Base-by-base conservation (phyloP, 805 yeast species). In the Diddensiella transvaalensis region DNA sequence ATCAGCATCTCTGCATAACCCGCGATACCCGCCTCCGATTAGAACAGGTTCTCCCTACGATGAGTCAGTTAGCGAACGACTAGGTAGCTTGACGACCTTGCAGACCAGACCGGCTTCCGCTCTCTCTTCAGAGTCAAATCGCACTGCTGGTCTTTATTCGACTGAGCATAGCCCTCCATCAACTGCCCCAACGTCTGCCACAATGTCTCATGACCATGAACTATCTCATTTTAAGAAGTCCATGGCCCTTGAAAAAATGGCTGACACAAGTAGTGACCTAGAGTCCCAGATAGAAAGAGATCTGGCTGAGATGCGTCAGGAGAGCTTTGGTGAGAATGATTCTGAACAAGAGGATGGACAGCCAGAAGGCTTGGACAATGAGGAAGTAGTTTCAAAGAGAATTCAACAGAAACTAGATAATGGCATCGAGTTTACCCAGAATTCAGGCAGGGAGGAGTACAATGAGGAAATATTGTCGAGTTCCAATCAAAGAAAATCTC, bases 1-100 rank as follows among this genome's bases (percentile, higher is more conserved):
- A 19, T 21, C 33, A 21, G 26, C 30, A 23, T 40, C 43, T 8
- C 33, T 40, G 18, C 11, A 40, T 6, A 19, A 15, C 33, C 43
- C 43, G 8, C 30, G 43, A 26, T 40, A 40, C 21, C 43, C 43
- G 11, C 42, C 42, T 38, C 42, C 42, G 8, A 17, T 35, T 13
- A 13, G 38, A 15, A 18, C 15, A 6, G 17, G 17, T 8, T 35
- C 38, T 17, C 38, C 38, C 8, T 35, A n/a, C 8, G 38, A 35
- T 8, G 38, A 35, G 8, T 6, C 21, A 6, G 15, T 6, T 8
- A 35, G 38, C 17, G 38, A 35, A 35, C 8, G 38, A 35, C 21
- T 35, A 6, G 38, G 8, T 15, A 35, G 38, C 17, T 8, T 35
- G 17, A 8, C 21, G 21, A 35, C 21, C 8, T 8, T 17, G 8